Evolutionary conservation across 495 filamentous ascomycete genomes (phyloP).

Genomic region (Talaromyces liani): DNA sequence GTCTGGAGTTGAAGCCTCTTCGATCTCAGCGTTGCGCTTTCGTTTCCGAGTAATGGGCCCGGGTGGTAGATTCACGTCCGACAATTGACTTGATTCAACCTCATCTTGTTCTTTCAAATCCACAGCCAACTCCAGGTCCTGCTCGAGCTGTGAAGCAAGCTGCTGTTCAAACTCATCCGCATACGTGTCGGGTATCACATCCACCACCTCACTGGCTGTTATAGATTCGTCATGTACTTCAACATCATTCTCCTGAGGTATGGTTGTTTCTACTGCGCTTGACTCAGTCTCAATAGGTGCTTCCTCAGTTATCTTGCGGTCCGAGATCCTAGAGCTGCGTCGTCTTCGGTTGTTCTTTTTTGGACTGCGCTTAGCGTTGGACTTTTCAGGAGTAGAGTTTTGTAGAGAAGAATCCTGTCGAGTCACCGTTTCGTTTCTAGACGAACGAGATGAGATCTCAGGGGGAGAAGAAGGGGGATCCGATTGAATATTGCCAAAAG

Average conservation of each 20-base stretch:
- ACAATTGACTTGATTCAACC: neutral
- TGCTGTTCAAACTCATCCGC: constrained; percentile 38
- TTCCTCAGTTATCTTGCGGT: neutral
- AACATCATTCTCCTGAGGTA: neutral
- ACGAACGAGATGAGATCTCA: constrained; percentile 15
- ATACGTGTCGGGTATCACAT: constrained; percentile 20
- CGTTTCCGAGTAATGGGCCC: constrained; percentile 26
- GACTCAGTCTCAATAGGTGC: neutral
- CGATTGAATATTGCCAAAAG: constrained; percentile 13
- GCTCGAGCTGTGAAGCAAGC: constrained; percentile 36
- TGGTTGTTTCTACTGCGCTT: neutral
- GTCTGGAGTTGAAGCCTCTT: constrained; percentile 9
- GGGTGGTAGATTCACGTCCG: neutral
- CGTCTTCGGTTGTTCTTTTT: neutral
- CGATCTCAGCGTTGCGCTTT: constrained; percentile 23
- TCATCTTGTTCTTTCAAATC: constrained; percentile 16
- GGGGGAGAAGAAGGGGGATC: constrained; percentile 38
- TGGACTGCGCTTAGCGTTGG: neutral
- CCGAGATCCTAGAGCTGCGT: constrained; percentile 5
- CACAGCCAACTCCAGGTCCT: constrained; percentile 32
- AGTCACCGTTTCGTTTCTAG: neutral
- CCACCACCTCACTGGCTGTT: neutral
- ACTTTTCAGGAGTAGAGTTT: constrained; percentile 15
- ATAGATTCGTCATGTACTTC: neutral
- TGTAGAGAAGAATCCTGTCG: neutral